A percentile compares a stretch with the other conserved stretches of the same genome.
Conservation (phyloP, 129 eudicot species). For the Flaveria brownii region DNA sequence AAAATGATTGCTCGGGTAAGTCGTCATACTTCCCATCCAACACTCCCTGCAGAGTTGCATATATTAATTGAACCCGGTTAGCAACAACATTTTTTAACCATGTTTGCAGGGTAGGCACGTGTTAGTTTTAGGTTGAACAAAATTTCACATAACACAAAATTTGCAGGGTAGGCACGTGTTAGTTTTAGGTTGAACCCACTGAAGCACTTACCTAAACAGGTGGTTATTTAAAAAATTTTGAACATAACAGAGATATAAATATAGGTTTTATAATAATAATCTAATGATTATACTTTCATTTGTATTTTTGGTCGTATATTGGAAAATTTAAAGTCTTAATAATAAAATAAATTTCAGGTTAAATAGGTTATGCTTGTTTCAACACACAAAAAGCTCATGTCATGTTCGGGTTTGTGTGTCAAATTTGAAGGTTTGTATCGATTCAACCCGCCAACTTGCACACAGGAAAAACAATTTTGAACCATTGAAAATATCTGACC, state of each 20-base stretch:
- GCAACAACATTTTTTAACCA: background rate
- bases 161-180: background rate
- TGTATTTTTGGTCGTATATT: background rate
- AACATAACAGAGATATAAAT: background rate
- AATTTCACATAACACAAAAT: background rate
- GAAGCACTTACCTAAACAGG: background rate
- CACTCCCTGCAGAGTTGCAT: constrained; percentile 59
- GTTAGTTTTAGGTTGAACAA: background rate
- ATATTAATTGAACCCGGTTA: background rate
- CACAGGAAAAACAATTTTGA: background rate
- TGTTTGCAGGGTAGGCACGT: background rate
- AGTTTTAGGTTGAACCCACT: background rate
- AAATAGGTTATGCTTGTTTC: background rate
- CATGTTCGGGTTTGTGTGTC: background rate
- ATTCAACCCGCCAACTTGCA: background rate
- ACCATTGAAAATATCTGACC: constrained; percentile 37
- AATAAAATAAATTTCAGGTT: background rate
- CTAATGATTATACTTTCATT: background rate
- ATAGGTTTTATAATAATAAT: background rate
- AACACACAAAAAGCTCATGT: background rate
- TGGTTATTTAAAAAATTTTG: background rate
- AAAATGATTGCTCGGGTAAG: constrained; percentile 85
- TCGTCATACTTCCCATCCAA: constrained; percentile 96
- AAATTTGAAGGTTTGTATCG: background rate
- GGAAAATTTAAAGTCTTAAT: background rate